Conservation (phyloP, 2,329 filamentous ascomycete genomes). For the Fusarium bulbicola region DNA sequence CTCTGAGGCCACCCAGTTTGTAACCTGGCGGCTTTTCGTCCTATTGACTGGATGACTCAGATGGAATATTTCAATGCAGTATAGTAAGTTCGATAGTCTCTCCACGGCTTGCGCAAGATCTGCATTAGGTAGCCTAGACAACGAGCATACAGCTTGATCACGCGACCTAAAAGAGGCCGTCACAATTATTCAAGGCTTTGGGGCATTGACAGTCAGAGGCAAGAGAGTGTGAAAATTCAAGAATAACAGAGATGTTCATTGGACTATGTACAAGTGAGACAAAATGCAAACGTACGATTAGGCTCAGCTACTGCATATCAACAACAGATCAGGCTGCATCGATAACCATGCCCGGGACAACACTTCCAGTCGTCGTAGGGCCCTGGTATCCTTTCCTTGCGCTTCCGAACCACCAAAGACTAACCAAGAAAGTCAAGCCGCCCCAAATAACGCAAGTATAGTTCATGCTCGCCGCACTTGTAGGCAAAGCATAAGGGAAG, state of each 20-base stretch:
- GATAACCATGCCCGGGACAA: conserved; percentile 33
- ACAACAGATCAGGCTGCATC: conserved; percentile 25
- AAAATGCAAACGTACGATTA: background rate
- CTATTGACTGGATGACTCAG: conserved; percentile 7
- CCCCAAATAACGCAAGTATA: conserved; percentile 58
- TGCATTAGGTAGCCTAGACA: background rate
- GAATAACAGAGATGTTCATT: background rate
- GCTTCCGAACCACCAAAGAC: conserved; percentile 53
- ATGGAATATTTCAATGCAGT: background rate
- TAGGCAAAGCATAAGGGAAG: conserved; percentile 62
- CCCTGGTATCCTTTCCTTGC: conserved; percentile 41
- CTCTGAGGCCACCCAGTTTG: conserved; percentile 12
- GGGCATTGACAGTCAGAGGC: background rate
- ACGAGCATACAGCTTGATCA: background rate
- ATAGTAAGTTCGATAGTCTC: background rate
- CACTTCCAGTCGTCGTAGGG: conserved; percentile 33
- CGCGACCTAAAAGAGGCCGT: background rate
- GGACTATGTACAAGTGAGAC: background rate
- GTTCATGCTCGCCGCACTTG: conserved; percentile 61
- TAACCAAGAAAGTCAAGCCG: conserved; percentile 51
- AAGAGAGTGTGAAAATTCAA: background rate
- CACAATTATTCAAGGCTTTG: background rate
- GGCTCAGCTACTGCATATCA: background rate
- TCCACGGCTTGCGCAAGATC: background rate
- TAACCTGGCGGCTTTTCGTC: background rate